These are phyloP conservation scores for Ambrosia trifida DNA, from an alignment of 129 eudicot species.

Conservation along the genomic window DNA sequence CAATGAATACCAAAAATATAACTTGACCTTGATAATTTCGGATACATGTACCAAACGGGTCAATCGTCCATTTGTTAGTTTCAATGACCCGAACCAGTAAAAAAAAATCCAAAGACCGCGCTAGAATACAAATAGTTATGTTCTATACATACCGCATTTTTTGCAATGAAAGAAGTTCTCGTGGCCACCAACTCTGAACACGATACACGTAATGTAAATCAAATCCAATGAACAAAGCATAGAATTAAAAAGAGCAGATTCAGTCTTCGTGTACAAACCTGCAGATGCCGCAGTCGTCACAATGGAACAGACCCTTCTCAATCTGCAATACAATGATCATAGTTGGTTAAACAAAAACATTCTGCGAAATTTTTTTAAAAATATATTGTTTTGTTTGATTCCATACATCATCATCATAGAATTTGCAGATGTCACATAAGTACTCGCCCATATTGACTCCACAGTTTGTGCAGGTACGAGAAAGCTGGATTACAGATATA, in stretches of 20 bases:
- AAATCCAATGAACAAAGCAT: neutral
- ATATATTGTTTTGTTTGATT: neutral
- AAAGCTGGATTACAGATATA: conserved; percentile 46
- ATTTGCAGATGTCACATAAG: conserved; percentile 76
- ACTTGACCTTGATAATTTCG: too few relatives aligned
- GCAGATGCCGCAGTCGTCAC: conserved; percentile 95
- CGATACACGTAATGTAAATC: neutral
- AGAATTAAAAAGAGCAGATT: neutral
- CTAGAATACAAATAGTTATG: neutral
- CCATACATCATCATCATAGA: conserved; percentile 83
- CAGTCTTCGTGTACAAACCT: conserved; percentile 46
- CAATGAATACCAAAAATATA: too few relatives aligned
- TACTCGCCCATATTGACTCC: conserved; percentile 97
- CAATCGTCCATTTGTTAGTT: too few relatives aligned
- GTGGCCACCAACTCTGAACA: conserved; percentile 72
- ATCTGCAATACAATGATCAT: conserved; percentile 41
- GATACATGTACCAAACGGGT: too few relatives aligned
- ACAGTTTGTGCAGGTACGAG: conserved; percentile 73
- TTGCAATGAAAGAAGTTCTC: conserved; percentile 89
- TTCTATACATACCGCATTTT: conserved; percentile 65
- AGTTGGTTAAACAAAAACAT: neutral
- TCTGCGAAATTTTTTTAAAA: too few relatives aligned
- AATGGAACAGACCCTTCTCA: conserved; percentile 75
- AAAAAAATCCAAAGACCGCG: too few relatives aligned
- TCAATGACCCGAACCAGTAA: too few relatives aligned